A percentile compares a stretch with the other conserved stretches of the same genome.
These are phyloP conservation scores for Ophiostoma sp. DNA, from an alignment of 2,329 filamentous ascomycete genomes.

Conservation along the genomic window DNA sequence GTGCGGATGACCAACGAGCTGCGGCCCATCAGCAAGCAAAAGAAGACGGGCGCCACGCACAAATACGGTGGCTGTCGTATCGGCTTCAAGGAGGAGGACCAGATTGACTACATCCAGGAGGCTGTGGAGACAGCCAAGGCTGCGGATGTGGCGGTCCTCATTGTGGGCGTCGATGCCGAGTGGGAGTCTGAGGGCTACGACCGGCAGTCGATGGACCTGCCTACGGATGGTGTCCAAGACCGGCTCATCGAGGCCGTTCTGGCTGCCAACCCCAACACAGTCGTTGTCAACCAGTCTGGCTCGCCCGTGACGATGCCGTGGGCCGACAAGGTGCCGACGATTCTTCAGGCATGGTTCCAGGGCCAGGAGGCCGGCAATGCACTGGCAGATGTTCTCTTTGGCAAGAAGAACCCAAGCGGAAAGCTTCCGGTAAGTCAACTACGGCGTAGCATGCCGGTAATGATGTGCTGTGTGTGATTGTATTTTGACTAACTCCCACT, in stretches of 20 bases:
- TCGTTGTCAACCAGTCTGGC: slow-evolving; percentile 70
- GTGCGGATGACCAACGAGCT: slow-evolving; percentile 68
- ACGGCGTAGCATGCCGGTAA: not conserved
- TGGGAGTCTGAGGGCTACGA: slow-evolving; percentile 77
- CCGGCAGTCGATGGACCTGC: slow-evolving; percentile 61
- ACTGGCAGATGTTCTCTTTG: slow-evolving; percentile 66
- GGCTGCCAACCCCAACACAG: slow-evolving; percentile 62
- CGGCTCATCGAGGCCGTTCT: slow-evolving; percentile 63
- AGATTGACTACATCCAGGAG: slow-evolving; percentile 62
- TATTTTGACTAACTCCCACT: not conserved
- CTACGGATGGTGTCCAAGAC: slow-evolving; percentile 59
- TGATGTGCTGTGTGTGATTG: not conserved
- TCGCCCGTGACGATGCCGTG: slow-evolving; percentile 70
- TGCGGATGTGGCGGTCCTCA: slow-evolving; percentile 66
- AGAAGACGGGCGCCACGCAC: slow-evolving; percentile 57
- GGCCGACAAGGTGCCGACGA: slow-evolving; percentile 62
- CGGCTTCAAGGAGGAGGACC: slow-evolving; percentile 67
- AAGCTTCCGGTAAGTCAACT: slow-evolving; percentile 58
- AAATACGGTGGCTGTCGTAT: slow-evolving; percentile 71
- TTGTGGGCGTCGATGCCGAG: slow-evolving; percentile 69
- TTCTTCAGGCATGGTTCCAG: slow-evolving; percentile 71
- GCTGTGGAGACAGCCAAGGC: slow-evolving; percentile 62
- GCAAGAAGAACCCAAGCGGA: slow-evolving; percentile 63
- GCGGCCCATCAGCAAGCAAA: slow-evolving; percentile 61
- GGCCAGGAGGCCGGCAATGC: slow-evolving; percentile 70